These are phyloP conservation scores for Kluyveromyces wickerhamii DNA, from an alignment of 805 yeast species.

Conservation along the genomic window DNA sequence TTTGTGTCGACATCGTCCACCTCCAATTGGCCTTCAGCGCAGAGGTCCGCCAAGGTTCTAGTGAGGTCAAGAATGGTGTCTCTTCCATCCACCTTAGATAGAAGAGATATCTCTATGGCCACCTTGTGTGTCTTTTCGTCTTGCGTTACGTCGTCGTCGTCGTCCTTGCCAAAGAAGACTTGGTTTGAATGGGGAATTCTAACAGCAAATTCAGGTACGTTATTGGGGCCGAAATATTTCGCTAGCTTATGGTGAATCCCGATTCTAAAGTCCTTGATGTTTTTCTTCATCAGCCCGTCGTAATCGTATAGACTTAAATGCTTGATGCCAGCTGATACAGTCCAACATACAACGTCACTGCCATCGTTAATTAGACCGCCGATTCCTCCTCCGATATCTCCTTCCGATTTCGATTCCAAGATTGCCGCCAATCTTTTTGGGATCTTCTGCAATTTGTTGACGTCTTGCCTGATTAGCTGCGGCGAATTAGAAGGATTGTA, in stretches of 20 bases:
- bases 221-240: constrained; percentile 65
- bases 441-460: constrained; percentile 58
- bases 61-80: constrained; percentile 85
- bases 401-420: constrained; percentile 62
- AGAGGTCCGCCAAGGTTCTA: constrained; percentile 72
- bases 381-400: constrained; percentile 83
- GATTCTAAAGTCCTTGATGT: constrained; percentile 47
- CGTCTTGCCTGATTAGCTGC: constrained; percentile 78
- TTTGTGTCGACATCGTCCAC: constrained; percentile 64
- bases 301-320: constrained; percentile 69
- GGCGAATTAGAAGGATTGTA: constrained; percentile 74
- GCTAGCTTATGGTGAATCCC: constrained; percentile 52
- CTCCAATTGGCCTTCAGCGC: constrained; percentile 50
- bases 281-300: constrained; percentile 55
- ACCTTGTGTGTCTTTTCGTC: constrained; percentile 29
- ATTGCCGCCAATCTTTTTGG: constrained; percentile 74
- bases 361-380: constrained; percentile 72
- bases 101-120: constrained; percentile 56
- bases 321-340: constrained; percentile 78
- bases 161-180: constrained; percentile 28
- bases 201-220: constrained; percentile 54
- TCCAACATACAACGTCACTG: constrained; percentile 79
- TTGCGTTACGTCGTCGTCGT: constrained; percentile 28
- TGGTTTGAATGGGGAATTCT: constrained; percentile 61
- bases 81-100: constrained; percentile 78